phyloP scores from a whole-genome alignment of 2,329 filamentous ascomycete genomes.

The Penicillium corylophilum region DNA sequence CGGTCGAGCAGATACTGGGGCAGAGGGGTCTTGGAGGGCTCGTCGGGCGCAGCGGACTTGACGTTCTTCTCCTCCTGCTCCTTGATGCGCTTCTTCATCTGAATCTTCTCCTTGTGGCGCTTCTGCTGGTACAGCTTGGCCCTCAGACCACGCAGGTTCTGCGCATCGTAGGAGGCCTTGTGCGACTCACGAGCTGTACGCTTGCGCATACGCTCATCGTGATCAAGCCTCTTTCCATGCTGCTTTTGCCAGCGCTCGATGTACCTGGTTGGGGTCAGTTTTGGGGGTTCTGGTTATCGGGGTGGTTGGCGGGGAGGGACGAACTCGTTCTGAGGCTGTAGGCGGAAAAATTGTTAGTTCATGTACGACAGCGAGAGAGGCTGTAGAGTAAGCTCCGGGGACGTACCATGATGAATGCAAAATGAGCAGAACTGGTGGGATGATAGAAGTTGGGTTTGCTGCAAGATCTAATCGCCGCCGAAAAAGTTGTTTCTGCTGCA shows the following conservation, averaged over 20 bases:
- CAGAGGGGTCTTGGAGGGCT: slow-evolving; percentile 74
- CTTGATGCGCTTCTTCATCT: slow-evolving; percentile 93
- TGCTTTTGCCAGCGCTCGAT: slow-evolving; percentile 76
- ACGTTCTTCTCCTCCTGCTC: slow-evolving; percentile 95
- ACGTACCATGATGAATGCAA: slow-evolving; percentile 34
- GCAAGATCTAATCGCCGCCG: slow-evolving; percentile 27
- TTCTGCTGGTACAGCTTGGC: slow-evolving; percentile 94
- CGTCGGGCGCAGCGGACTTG: slow-evolving; percentile 75
- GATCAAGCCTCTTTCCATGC: slow-evolving; percentile 64
- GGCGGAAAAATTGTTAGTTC: slow-evolving; percentile 2
- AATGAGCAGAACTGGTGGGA: slow-evolving; percentile 18
- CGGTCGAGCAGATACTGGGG: slow-evolving; percentile 93
- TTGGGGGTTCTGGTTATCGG: slow-evolving; percentile 8
- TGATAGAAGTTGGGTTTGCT: slow-evolving; percentile 19
- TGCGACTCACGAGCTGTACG: slow-evolving; percentile 83
- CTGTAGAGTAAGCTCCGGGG: not conserved
- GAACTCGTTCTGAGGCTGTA: slow-evolving; percentile 47
- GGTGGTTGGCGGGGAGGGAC: slow-evolving; percentile 24
- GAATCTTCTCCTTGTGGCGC: slow-evolving; percentile 95
- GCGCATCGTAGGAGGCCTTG: slow-evolving; percentile 82
- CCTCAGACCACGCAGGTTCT: slow-evolving; percentile 86
- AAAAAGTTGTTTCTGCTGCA: slow-evolving; percentile 29
- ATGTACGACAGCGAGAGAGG: slow-evolving; percentile 4
- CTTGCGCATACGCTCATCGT: slow-evolving; percentile 89
- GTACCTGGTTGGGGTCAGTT: slow-evolving; percentile 41